Evolutionary conservation across 495 filamentous ascomycete species (phyloP), one percentile per base, ranked within the genome.

Genomic region (Schizothecium vesticola): DNA sequence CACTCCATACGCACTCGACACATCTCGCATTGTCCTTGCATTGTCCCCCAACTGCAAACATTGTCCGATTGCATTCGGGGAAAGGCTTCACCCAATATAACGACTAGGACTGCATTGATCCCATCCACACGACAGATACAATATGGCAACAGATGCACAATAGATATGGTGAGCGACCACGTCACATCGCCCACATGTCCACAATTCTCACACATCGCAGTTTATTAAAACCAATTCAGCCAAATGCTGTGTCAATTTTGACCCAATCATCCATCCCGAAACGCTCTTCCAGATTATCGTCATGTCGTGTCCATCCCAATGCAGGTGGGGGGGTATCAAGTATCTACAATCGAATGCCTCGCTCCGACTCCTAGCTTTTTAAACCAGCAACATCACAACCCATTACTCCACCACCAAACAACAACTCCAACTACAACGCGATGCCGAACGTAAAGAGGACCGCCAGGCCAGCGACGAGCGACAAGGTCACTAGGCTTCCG

Each of bases 381-480:
- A 51, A 19, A n/a, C 43, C 43, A 51, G 43, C 43, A 51, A 51
- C 43, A 51, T 51, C 43, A 8, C 19, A 51, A 51, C 43, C 43
- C 19, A 51, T 51, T 51, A 51, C 12, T 0, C 43, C 43, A n/a
- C 6, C 43, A n/a, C n/a, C n/a, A n/a, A n/a, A n/a, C n/a, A 51
- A 51, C 31, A 36, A 12, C 16, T 19, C 36, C 36, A n/a, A 1
- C 60, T 61, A 79, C 19, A 75, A 10, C 28, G 69, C 69, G 69
- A 77, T 28, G 2, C 71, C 73, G 19, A 60, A 68, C 21, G 67
- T 85, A 72, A 90, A 87, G 26, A 80, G 82, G 65, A 86, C 81
- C 19, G 84, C 84, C 59, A 88, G 71, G 51, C 75, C 86, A 23
- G 86, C 76, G 22, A 88, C 84, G 21, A 84, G 77, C 71, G 84